Evolutionary conservation across 371 early-diverging fungal species (phyloP).

Genomic region (Blakeslea trispora): DNA sequence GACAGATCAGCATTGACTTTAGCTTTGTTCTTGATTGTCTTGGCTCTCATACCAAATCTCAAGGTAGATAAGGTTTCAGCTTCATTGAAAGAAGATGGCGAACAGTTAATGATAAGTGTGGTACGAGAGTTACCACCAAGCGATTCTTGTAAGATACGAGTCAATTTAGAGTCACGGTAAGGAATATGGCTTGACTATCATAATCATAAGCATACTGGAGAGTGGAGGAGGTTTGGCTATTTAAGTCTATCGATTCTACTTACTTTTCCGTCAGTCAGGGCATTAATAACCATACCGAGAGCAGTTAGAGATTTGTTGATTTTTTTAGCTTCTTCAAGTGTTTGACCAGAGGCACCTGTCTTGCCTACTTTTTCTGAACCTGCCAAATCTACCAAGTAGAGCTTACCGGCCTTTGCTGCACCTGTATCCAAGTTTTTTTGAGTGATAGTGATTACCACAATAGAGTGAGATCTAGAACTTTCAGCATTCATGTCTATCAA

Average conservation of each 20-base stretch:
- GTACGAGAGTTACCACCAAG: constrained; percentile 98
- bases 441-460: constrained; percentile 89
- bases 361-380: constrained; percentile 98
- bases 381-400: constrained; percentile 98
- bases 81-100: constrained; percentile 95
- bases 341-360: too few relatives aligned
- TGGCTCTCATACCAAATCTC: constrained; percentile 97
- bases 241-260: too few relatives aligned
- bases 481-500: constrained; percentile 96
- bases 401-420: constrained; percentile 81
- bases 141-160: constrained; percentile 98
- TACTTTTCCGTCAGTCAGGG: constrained; percentile 90
- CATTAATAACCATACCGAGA: constrained; percentile 98
- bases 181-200: constrained; percentile 91
- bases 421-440: constrained; percentile 89
- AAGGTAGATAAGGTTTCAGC: constrained; percentile 95
- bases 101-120: constrained; percentile 96
- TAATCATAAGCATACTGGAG: too few relatives aligned
- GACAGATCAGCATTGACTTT: constrained; percentile 95
- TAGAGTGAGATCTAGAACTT: constrained; percentile 94
- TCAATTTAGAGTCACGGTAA: constrained; percentile 98
- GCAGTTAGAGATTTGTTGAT: constrained; percentile 98
- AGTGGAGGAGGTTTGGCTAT: too few relatives aligned
- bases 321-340: constrained; percentile 98
- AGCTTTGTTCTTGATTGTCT: constrained; percentile 98